Base-by-base conservation (phyloP, 202 grass and related monocot species). In the Schoenoplectus tabernaemontani region DNA sequence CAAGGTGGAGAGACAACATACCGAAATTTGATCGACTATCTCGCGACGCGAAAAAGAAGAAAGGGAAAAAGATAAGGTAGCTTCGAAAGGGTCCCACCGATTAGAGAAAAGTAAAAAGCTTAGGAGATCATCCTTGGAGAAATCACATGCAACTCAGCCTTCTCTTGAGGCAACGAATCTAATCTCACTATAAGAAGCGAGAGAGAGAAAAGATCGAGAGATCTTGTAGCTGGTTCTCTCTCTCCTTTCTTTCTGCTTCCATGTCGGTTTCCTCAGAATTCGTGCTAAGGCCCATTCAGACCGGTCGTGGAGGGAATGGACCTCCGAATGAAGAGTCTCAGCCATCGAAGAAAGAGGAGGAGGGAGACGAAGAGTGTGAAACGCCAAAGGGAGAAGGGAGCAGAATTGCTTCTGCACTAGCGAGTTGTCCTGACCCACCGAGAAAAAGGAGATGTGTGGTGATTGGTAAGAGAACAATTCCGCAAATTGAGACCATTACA, bases 201-300 rank as follows among this genome's bases (percentile, higher is more conserved):
- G 24, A 64, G 59, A 62, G 28, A 59, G 59, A 62, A 12, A 62
- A 33, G 2, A 39, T 4, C 9, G 63, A 37, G 59, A 11, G 22
- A 6, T 0, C 7, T 32, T 64, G 60, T 19, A 16, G 16, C 6
- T 64, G 13, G 11, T 38, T 39, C 32, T 64, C 15, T n/a, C n/a
- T 42, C 64, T 67, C 17, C 42, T 42, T 42, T 43, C 64, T 68
- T 22, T 41, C 9, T 42, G 7, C 37, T 20, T 43, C 38, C n/a
- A 68, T 68, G 64, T 68, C 64, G 38, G 64, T 42, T 68, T 68
- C 64, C 3, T 68, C 64, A 68, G 64, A 43, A 68, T 68, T 68
- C 38, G 38, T 43, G 36, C n/a, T 43, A 13, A 68, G 19, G 38
- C 64, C 64, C 23, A 68, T 68, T 9, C 16, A 12, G 64, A 68